phyloP scores from a whole-genome alignment of 2,329 filamentous ascomycete genomes.

The Tolypocladium capitatum region DNA sequence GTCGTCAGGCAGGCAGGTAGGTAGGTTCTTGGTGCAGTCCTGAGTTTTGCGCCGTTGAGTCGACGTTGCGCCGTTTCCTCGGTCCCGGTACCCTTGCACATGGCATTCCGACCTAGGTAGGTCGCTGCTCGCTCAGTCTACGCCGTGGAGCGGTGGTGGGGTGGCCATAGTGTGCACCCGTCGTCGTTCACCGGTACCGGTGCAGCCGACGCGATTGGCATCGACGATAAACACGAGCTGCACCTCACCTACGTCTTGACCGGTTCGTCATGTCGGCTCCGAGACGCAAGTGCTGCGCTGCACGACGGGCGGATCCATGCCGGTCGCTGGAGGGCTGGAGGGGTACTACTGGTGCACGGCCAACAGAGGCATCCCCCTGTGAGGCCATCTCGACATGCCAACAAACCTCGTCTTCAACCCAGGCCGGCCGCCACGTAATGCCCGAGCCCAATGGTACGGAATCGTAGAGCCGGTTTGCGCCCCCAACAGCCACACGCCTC shows the following conservation, averaged over 20 bases:
- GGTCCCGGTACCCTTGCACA: background rate
- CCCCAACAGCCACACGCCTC: background rate
- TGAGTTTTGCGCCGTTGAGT: background rate
- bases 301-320: background rate
- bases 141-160: background rate
- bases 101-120: no score
- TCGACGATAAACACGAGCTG: background rate
- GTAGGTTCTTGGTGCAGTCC: background rate
- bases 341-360: background rate
- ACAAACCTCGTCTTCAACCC: background rate
- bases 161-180: background rate
- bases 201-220: background rate
- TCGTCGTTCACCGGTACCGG: background rate
- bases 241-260: conserved; percentile 1
- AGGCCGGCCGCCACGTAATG: background rate
- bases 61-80: background rate
- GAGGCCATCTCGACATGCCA: background rate
- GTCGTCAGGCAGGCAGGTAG: background rate
- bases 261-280: background rate
- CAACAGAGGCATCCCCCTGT: background rate
- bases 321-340: background rate
- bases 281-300: background rate
- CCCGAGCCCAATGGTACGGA: background rate
- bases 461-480: background rate
- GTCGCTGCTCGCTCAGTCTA: no score